phyloP scores from a whole-genome alignment of 2,329 filamentous ascomycete species.

The Aspergillus hortae region DNA sequence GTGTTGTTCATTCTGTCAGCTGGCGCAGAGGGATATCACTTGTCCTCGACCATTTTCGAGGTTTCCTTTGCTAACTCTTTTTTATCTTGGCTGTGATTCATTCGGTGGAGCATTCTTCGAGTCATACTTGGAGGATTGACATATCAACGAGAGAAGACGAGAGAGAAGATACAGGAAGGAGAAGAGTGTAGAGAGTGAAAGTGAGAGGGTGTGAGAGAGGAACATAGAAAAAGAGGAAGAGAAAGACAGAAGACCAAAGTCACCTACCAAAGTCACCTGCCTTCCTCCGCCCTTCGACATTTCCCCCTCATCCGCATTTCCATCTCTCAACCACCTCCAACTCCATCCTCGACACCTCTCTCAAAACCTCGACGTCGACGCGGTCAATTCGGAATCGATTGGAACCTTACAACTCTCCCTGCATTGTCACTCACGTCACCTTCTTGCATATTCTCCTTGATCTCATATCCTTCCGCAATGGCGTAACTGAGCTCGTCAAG shows the following conservation, averaged over 20 bases:
- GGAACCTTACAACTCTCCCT: not conserved
- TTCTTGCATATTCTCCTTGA: conserved; percentile 12
- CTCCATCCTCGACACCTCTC: too few species aligned
- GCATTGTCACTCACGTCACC: not conserved
- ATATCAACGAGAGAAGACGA: not conserved
- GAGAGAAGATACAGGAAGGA: not conserved
- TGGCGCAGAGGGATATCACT: not conserved
- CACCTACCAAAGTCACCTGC: not conserved
- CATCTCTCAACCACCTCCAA: not conserved
- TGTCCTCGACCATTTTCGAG: not conserved
- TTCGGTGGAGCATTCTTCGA: not conserved
- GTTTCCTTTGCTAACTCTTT: not conserved
- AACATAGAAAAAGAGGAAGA: not conserved
- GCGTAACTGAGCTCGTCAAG: conserved; percentile 15
- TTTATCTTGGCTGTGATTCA: not conserved
- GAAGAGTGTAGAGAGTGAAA: not conserved
- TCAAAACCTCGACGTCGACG: too few species aligned
- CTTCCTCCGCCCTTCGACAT: not conserved
- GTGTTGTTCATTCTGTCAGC: not conserved
- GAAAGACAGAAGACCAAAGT: not conserved
- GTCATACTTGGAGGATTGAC: not conserved
- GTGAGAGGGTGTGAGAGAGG: not conserved
- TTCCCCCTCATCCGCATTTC: conserved; percentile 1
- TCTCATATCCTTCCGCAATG: conserved; percentile 18
- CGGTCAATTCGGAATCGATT: too few species aligned